Evolutionary conservation across 2,329 filamentous ascomycete species (phyloP).

Genomic region (Lanzia echinophila): DNA sequence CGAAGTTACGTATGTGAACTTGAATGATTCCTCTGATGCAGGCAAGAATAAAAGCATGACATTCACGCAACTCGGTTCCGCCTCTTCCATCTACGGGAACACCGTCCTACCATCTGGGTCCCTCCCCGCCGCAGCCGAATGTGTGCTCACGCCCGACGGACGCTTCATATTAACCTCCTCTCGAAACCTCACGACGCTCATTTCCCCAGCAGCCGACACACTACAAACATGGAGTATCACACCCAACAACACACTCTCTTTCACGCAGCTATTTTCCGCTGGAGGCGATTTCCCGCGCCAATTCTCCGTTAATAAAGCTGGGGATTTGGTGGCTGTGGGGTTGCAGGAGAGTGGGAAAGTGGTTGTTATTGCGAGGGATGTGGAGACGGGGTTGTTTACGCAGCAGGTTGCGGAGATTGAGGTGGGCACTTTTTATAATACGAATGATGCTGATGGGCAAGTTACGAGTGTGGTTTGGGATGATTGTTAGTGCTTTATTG

Average conservation of each 20-base stretch:
- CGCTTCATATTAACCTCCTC: slow-evolving; percentile 62
- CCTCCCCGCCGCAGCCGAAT: slow-evolving; percentile 32
- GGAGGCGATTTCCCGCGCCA: slow-evolving; percentile 41
- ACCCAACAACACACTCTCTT: slow-evolving; percentile 34
- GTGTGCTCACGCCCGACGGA: slow-evolving; percentile 47
- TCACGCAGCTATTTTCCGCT: slow-evolving; percentile 37
- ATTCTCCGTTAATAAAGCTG: slow-evolving; percentile 41
- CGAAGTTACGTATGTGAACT: slow-evolving; percentile 44
- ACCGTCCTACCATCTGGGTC: slow-evolving; percentile 33
- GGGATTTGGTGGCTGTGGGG: slow-evolving; percentile 39
- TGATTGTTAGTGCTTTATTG: no score
- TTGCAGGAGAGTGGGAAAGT: slow-evolving; percentile 37
- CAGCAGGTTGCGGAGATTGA: slow-evolving; percentile 22
- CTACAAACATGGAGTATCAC: slow-evolving; percentile 57
- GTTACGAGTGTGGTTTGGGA: slow-evolving; percentile 28
- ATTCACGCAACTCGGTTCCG: slow-evolving; percentile 44
- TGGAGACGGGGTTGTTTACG: slow-evolving; percentile 35
- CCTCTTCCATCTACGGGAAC: slow-evolving; percentile 42
- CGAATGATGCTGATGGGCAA: slow-evolving; percentile 16
- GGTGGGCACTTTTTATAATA: not conserved
- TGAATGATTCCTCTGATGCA: no score
- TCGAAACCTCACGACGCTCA: slow-evolving; percentile 53
- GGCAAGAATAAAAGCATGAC: slow-evolving; percentile 30
- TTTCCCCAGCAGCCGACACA: slow-evolving; percentile 51
- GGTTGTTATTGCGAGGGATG: slow-evolving; percentile 37